A percentile compares a stretch with the other conserved stretches of the same genome.
phyloP scores from a whole-genome alignment of 768 basidiomycete genomes.

The Austroboletus festivus region DNA sequence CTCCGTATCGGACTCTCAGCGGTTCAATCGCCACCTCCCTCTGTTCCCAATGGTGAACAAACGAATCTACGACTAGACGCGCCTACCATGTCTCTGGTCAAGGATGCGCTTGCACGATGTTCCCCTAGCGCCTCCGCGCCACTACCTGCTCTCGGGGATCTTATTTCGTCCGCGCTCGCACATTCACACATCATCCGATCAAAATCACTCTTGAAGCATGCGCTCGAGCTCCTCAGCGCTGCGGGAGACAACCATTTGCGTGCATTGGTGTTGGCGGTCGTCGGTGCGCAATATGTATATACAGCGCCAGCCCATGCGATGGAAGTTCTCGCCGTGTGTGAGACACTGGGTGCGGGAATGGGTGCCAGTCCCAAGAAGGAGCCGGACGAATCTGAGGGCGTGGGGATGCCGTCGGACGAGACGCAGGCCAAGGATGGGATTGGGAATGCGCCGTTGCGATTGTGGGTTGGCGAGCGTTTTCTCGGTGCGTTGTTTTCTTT shows the following conservation, averaged over 20 bases:
- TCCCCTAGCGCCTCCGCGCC: conserved; percentile 19
- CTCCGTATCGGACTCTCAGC: conserved; percentile 45
- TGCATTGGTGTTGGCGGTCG: conserved; percentile 63
- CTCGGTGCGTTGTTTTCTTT: conserved; percentile 42
- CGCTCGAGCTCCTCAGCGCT: conserved; percentile 53
- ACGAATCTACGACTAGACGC: conserved; percentile 14
- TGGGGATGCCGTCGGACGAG: background rate
- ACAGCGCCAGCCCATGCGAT: conserved; percentile 68
- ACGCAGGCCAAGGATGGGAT: conserved; percentile 31
- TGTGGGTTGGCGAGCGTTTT: conserved; percentile 73
- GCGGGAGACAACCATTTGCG: conserved; percentile 73
- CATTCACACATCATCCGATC: conserved; percentile 28
- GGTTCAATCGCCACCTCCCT: background rate
- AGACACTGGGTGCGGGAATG: conserved; percentile 68
- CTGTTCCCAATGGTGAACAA: conserved; percentile 2
- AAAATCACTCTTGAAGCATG: conserved; percentile 48
- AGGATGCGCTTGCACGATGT: conserved; percentile 28
- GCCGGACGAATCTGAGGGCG: conserved; percentile 4
- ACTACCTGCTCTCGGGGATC: conserved; percentile 12
- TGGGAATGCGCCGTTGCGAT: conserved; percentile 62
- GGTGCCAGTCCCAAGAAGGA: conserved; percentile 38
- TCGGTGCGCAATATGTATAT: conserved; percentile 67
- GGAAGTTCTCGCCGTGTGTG: conserved; percentile 62
- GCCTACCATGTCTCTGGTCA: conserved; percentile 17
- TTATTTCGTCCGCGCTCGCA: conserved; percentile 19